Base-by-base conservation (phyloP, 2,329 filamentous ascomycete species). In the Fusarium algeriense region DNA sequence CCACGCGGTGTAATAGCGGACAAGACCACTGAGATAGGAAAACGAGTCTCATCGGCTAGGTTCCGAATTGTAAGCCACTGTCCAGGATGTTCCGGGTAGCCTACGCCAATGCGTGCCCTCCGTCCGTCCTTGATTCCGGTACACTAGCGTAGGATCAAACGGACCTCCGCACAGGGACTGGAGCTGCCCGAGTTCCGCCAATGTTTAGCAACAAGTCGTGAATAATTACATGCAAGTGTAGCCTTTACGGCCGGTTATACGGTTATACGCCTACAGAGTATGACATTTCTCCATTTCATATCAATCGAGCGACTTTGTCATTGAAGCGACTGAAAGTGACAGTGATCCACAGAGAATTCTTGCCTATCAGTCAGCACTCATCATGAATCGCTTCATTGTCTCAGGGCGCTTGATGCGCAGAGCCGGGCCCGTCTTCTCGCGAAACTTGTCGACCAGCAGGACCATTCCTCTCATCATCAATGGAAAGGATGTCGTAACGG, bases 391-490 rank as follows among this genome's bases (percentile, higher is more conserved):
- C 50, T 14, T 44, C 11, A 23, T 32, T 6, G 14, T n/a, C n/a
- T n/a, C 50, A 32, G 13, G n/a, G 12, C 37, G 50, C 50, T 5
- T 44, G n/a, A 3, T 54, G 26, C 50, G 7, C n/a, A 20, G 15
- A 8, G 26, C 37, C 26, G n/a, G 15, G 26, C 17, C n/a, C 3
- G 7, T 28, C 15, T 54, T 54, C 9, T 23, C 50, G 10, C 37
- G 50, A 32, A 44, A 44, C 7, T 54, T 54, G 26, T 54, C 37
- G 7, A 54, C 50, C 35, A 44, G 37, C 37, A 44, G 20, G 12
- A 11, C 37, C n/a, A 28, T 70, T 15, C 60, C 67, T 32, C 60
- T 70, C 12, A 60, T 70, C 20, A 60, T 70, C 40, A 44, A 60
- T 11, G 67, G 67, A 13, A 53, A 68, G 35, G 49, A 70, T 7